Base-by-base conservation (phyloP, 306 rosid genomes). In the Quercus gilva region DNA sequence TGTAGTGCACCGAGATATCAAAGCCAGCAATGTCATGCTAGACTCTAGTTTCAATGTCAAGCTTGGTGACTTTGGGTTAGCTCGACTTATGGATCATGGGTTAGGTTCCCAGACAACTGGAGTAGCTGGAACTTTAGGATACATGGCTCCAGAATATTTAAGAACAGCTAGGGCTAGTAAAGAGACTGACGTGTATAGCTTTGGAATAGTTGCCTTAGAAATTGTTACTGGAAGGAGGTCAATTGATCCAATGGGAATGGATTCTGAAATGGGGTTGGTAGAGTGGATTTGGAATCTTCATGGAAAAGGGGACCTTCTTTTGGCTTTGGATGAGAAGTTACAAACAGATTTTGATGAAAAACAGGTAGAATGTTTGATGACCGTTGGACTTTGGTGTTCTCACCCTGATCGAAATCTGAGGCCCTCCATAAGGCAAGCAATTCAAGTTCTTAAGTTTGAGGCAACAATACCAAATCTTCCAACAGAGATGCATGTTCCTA, bases 211-310 rank as follows among this genome's bases (percentile, higher is more conserved):
- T n/a, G 69, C 29, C 1, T 58, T 80, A 5, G 88, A 82, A 70
- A 87, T 85, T 49, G 69, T 25, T 0, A 76, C 84, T 0, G 77
- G 88, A 13, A 85, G 43, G 6, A 79, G 73, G 49, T 78, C 79
- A 33, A 5, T 37, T 35, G 69, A 79, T 19, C 53, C 74, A 4
- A 59, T 57, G 29, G 69, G 51, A 37, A 75, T 10, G 6, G 33
- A 78, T 35, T 72, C 25, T 1, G 79, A 78, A 9, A 63, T 63
- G 35, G 86, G 88, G 2, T 28, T 85, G 79, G 59, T 76, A 14
- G 76, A 82, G n/a, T 85, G 88, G 86, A 76, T 82, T 55, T 85
- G 86, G 88, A 75, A 85, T 76, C 83, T 49, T 58, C 79, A 82
- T 57, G 86, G 84, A 0, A 82, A 31, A 58, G 82, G 69, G 29